Conservation (phyloP, 2,329 filamentous ascomycete species). For the Aspergillus neoniger region DNA sequence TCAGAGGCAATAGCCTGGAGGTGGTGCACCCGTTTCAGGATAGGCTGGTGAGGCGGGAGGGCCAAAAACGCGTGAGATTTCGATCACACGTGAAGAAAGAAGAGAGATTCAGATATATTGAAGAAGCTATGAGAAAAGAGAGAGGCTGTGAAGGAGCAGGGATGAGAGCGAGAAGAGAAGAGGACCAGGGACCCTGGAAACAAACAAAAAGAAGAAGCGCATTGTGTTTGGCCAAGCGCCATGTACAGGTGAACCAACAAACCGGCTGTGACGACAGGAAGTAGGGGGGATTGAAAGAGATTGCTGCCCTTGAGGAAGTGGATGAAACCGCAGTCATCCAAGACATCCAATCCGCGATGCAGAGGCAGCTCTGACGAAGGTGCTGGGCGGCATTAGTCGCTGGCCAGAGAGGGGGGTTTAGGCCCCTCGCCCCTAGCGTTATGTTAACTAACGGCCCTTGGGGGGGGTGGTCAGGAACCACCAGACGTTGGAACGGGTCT, state of each 20-base stretch:
- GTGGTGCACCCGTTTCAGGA: conserved; percentile 23
- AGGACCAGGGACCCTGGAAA: neutral
- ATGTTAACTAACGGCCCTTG: neutral
- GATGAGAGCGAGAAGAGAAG: neutral
- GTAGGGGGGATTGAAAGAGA: conserved; percentile 3
- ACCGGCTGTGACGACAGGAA: conserved; percentile 3
- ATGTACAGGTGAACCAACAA: neutral
- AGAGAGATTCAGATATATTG: conserved; percentile 2
- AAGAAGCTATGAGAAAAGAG: neutral
- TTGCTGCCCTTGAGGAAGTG: neutral
- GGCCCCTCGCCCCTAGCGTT: conserved; percentile 2
- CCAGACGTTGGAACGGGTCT: neutral
- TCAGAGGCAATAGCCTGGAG: conserved; percentile 16
- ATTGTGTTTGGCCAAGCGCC: conserved; percentile 3
- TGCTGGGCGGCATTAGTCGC: neutral
- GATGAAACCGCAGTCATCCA: conserved; percentile 3
- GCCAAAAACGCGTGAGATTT: conserved; percentile 4
- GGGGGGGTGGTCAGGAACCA: too few species aligned
- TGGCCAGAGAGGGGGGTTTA: neutral
- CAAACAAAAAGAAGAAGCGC: neutral
- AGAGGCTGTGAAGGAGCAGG: conserved; percentile 1
- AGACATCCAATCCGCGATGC: neutral
- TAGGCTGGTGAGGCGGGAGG: conserved; percentile 23
- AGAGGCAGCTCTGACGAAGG: neutral
- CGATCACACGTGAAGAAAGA: conserved; percentile 4